Evolutionary conservation across 768 basidiomycete genomes (phyloP), one percentile per base, ranked within the genome.

Genomic region (Pulveroboletus sp.): DNA sequence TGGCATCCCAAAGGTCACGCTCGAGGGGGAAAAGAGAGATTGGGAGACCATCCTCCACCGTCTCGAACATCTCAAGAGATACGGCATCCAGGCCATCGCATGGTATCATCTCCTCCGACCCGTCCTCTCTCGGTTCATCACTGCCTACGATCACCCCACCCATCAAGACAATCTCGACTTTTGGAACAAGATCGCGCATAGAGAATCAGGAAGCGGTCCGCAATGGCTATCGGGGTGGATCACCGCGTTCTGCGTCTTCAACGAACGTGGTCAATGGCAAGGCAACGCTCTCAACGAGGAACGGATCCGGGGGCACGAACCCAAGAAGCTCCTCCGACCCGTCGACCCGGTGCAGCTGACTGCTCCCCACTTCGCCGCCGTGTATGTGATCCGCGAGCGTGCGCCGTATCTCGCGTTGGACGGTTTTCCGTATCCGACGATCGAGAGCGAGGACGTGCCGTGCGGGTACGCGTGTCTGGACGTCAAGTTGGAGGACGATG

Each of bases 1-100:
- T 37, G 75, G 78, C 2, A 70, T 78, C 4, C 74, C 77, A 14
- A 65, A 59, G 27, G 65, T 79, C 40, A 77, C 74, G 6, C 68
- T 79, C 29, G 64, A 71, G 42, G 77, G 77, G 1, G 65, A 63
- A 32, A 64, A 61, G 27, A 45, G 56, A 3, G 77, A 79, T 55
- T 77, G 72, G 68, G 49, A 68, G 14, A 52, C 56, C 5, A 62
- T 78, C 11, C 59, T 71, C 7, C 4, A 32, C 4, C 63, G 74
- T 10, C 47, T 77, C 23, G 73, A 75, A 11, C 71, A 68, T 50
- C 59, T 77, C 38, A 61, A 63, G 29, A 56, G 61, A 11, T 75
- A 71, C 42, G 76, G 71, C 2, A 59, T 70, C 17, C 59, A 56
- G 9, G 65, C 69, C 23, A 55, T 69, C 37, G 64, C 66, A 6